Evolutionary conservation across 768 basidiomycete genomes (phyloP).

Genomic region (Trametes sanguinea): DNA sequence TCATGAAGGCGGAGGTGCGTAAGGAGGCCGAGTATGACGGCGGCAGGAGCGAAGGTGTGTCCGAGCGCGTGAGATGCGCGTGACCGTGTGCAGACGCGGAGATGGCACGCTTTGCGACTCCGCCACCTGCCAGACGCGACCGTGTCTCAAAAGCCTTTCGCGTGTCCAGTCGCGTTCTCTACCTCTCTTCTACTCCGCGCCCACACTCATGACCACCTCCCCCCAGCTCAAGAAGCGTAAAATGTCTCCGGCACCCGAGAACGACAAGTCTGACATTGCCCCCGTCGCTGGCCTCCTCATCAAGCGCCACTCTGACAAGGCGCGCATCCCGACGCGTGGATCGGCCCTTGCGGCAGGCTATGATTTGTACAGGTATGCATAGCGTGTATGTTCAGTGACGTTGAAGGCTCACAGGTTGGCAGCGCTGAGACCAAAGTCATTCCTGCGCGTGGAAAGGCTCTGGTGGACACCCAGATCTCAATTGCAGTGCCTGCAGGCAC

Average conservation of each 20-base stretch:
- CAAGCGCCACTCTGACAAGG: constrained; percentile 82
- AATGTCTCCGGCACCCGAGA: constrained; percentile 44
- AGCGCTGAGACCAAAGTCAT: constrained; percentile 86
- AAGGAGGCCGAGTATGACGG: too few species aligned
- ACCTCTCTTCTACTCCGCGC: constrained; percentile 1
- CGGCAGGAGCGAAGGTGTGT: background rate
- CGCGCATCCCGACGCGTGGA: constrained; percentile 83
- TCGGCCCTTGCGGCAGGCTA: constrained; percentile 89
- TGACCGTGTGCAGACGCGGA: constrained; percentile 34
- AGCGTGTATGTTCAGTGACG: background rate
- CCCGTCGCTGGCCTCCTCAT: constrained; percentile 65
- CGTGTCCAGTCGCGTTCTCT: constrained; percentile 5
- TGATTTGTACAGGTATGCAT: constrained; percentile 85
- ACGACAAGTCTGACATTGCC: constrained; percentile 33
- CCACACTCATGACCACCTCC: constrained; percentile 20
- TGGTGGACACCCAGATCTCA: constrained; percentile 89
- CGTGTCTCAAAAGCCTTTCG: constrained; percentile 21
- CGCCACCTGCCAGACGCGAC: constrained; percentile 26
- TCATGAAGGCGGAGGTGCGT: background rate
- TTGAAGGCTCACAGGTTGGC: background rate
- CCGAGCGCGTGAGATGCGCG: constrained; percentile 2
- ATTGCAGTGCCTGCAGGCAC: constrained; percentile 92
- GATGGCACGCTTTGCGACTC: constrained; percentile 42
- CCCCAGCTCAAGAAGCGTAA: constrained; percentile 57
- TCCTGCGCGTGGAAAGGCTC: constrained; percentile 88